These are phyloP conservation scores for Nothophytophthora sp. DNA, from an alignment of 352 stramenopile genomes.

Conservation along the genomic window DNA sequence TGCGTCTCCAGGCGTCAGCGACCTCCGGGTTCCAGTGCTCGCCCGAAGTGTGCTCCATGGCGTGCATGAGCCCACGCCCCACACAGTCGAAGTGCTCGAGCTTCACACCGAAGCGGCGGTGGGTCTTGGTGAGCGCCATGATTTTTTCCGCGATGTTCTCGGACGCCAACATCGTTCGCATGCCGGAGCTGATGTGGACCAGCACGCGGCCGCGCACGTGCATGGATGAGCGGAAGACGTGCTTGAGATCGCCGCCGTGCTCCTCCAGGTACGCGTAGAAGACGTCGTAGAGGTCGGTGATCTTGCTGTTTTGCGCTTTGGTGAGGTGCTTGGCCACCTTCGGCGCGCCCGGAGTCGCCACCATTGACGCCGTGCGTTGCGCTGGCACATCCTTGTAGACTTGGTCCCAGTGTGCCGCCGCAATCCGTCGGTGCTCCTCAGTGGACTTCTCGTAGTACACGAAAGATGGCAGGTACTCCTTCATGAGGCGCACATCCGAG, in stretches of 20 bases:
- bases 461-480: slow-evolving; percentile 45
- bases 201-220: slow-evolving; percentile 47
- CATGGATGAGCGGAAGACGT: slow-evolving; percentile 55
- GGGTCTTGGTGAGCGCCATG: slow-evolving; percentile 44
- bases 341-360: not conserved
- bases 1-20: slow-evolving; percentile 38
- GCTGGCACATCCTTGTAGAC: slow-evolving; percentile 31
- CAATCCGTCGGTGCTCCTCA: slow-evolving; percentile 39
- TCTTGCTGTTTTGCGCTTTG: slow-evolving; percentile 33
- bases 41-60: slow-evolving; percentile 40
- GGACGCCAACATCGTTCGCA: slow-evolving; percentile 41
- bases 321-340: slow-evolving; percentile 26
- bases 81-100: slow-evolving; percentile 45
- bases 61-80: slow-evolving; percentile 35
- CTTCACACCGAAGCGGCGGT: slow-evolving; percentile 50
- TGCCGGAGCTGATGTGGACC: slow-evolving; percentile 53
- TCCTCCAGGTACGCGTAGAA: slow-evolving; percentile 54
- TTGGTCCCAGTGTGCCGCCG: slow-evolving; percentile 40
- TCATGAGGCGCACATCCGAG: slow-evolving; percentile 34
- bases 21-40: slow-evolving; percentile 40
- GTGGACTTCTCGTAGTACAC: slow-evolving; percentile 40
- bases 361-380: slow-evolving; percentile 5
- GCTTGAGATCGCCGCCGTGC: slow-evolving; percentile 44
- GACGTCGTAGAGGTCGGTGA: slow-evolving; percentile 48
- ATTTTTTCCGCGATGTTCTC: slow-evolving; percentile 40